phyloP scores from a whole-genome alignment of 192 early-diverging fungal genomes.

The Coemansia umbellata region DNA sequence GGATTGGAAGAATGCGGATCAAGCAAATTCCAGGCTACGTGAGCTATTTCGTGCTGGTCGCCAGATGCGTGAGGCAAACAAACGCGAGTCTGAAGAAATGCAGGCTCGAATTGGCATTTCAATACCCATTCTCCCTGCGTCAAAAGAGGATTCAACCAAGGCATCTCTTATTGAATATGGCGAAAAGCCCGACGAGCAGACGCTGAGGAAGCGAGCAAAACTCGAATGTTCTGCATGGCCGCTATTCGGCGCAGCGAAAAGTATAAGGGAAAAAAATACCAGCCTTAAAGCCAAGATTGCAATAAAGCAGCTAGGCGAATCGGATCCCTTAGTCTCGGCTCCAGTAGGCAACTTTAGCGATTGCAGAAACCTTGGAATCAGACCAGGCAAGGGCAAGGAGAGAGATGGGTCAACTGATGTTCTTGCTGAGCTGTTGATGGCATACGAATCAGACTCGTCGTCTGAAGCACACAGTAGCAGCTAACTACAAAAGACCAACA shows the following conservation, averaged over 20 bases:
- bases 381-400: not conserved
- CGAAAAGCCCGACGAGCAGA: not conserved
- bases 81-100: conserved; percentile 52
- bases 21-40: conserved; percentile 65
- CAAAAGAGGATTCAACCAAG: conserved; percentile 45
- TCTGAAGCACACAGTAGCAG: not conserved
- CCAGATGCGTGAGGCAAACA: conserved; percentile 46
- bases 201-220: not conserved
- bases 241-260: conserved; percentile 3
- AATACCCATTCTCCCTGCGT: conserved; percentile 56
- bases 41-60: conserved; percentile 70
- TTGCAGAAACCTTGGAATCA: conserved; percentile 8
- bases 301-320: conserved; percentile 2
- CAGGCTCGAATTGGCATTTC: conserved; percentile 58
- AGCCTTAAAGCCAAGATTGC: conserved; percentile 7
- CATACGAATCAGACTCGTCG: conserved; percentile 6
- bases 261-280: not conserved
- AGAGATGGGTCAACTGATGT: not conserved
- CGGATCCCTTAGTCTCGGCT: conserved; percentile 25
- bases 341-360: conserved; percentile 2
- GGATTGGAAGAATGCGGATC: conserved; percentile 79
- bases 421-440: not conserved
- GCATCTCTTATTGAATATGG: conserved; percentile 55
- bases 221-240: not conserved
- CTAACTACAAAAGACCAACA: not conserved